These are phyloP conservation scores for Trametes villosa DNA, from an alignment of 768 basidiomycete genomes.

Conservation along the genomic window DNA sequence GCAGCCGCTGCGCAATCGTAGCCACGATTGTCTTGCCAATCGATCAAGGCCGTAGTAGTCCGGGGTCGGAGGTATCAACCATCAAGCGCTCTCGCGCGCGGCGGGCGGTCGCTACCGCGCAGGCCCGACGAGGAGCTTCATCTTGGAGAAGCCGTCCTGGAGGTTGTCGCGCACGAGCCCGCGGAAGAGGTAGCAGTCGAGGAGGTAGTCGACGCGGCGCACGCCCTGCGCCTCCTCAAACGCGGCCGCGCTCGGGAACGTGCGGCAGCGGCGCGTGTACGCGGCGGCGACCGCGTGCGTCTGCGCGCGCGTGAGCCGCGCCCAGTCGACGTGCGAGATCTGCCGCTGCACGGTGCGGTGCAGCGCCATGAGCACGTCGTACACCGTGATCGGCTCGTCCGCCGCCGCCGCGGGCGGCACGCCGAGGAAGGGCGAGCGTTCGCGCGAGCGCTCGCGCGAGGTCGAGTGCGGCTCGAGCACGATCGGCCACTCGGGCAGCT, in stretches of 20 bases:
- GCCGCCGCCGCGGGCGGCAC: conserved; percentile 37
- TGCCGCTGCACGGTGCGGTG: conserved; percentile 48
- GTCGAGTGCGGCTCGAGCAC: conserved; percentile 44
- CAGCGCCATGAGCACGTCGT: conserved; percentile 60
- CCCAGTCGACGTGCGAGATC: conserved; percentile 44
- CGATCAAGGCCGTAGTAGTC: no score
- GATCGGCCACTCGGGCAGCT: conserved; percentile 64
- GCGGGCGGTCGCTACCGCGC: background rate
- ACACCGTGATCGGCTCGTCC: conserved; percentile 48
- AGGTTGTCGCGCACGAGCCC: conserved; percentile 38
- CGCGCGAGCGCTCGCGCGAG: conserved; percentile 17
- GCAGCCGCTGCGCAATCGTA: background rate
- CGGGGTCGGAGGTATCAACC: background rate
- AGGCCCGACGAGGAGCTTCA: conserved; percentile 29
- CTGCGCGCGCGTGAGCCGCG: conserved; percentile 29
- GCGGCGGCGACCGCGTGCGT: conserved; percentile 40
- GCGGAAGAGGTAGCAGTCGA: conserved; percentile 40
- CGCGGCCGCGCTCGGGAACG: conserved; percentile 35
- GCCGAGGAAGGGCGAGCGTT: conserved; percentile 23
- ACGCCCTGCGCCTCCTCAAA: conserved; percentile 44
- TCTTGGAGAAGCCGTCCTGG: conserved; percentile 28
- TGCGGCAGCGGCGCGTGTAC: conserved; percentile 41
- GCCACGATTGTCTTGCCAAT: no score
- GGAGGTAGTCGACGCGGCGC: conserved; percentile 44
- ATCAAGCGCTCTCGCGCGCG: background rate